phyloP scores from a whole-genome alignment of 2,329 filamentous ascomycete genomes.

The Aspergillus arachidicola region DNA sequence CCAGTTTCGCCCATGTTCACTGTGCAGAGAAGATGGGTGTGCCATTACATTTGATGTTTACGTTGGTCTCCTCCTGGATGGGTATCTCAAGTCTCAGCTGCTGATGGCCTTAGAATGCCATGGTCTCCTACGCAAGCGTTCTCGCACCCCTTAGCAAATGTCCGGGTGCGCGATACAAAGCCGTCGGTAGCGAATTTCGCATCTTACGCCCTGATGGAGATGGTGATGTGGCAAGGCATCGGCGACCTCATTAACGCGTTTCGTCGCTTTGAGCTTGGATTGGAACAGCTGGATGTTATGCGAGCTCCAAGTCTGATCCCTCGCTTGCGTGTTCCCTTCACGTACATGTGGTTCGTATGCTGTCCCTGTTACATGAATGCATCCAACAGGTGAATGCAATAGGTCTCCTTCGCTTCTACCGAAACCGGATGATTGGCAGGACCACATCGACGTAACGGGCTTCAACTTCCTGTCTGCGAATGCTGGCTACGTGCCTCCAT shows the following conservation, averaged over 20 bases:
- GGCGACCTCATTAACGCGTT: constrained; percentile 70
- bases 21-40: not conserved
- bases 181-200: constrained; percentile 73
- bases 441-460: constrained; percentile 71
- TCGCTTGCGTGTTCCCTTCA: constrained; percentile 75
- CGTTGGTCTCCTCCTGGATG: not conserved
- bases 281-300: constrained; percentile 75
- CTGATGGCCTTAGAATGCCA: constrained; percentile 63
- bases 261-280: constrained; percentile 60
- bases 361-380: not conserved
- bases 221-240: constrained; percentile 87
- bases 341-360: constrained; percentile 72
- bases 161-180: constrained; percentile 73
- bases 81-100: no score
- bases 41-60: not conserved
- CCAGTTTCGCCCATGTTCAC: not conserved
- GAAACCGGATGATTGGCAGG: constrained; percentile 74
- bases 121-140: constrained; percentile 84
- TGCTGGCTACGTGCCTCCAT: constrained; percentile 64
- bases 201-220: constrained; percentile 78
- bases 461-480: constrained; percentile 75
- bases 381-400: not conserved
- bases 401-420: constrained; percentile 72
- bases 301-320: constrained; percentile 79
- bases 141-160: constrained; percentile 80